Base-by-base conservation (phyloP, 345 rosid species). In the Xanthoceras sorbifolium region DNA sequence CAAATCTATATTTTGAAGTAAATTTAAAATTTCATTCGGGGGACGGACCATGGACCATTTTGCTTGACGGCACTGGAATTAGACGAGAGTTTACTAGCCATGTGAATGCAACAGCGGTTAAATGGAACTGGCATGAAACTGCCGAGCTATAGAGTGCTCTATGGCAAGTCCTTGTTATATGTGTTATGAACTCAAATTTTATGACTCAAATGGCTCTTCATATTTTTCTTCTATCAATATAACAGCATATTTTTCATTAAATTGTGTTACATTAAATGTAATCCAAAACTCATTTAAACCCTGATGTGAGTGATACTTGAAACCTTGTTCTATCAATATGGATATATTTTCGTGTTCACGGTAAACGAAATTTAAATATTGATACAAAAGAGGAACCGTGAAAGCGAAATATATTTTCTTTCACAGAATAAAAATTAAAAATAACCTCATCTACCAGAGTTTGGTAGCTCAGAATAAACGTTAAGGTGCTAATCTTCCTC, bases 401-500 rank as follows among this genome's bases (percentile, higher is more conserved):
- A 48, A 26, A 28, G 40, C 9, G 2, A 42, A 38, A n/a, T n/a
- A 36, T 66, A 23, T 66, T 66, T 9, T 66, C 48, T 38, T 72
- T 61, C 59, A 60, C 55, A 61, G 26, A 29, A 9, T 36, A 50
- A 22, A 3, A 2, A 2, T 46, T 11, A 14, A 9, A 64, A 48
- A 48, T 6, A 5, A 50, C 63, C 32, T 74, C 22, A 32, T 64
- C 2, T 40, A 23, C 50, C 5, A 67, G n/a, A 31, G n/a, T 12
- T 7, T 36, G 67, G 18, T 1, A 36, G 46, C 3, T 14, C 12
- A 42, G 10, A n/a, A n/a, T n/a, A n/a, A n/a, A n/a, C n/a, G 46
- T 42, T 42, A 40, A 40, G 44, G 44, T 60, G 9, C 66, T 79
- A 84, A 55, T 77, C 83, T 42, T 82, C 83, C 18, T 54, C 46